phyloP scores from a whole-genome alignment of 768 basidiomycete species.

The Roridomyces roridus region DNA sequence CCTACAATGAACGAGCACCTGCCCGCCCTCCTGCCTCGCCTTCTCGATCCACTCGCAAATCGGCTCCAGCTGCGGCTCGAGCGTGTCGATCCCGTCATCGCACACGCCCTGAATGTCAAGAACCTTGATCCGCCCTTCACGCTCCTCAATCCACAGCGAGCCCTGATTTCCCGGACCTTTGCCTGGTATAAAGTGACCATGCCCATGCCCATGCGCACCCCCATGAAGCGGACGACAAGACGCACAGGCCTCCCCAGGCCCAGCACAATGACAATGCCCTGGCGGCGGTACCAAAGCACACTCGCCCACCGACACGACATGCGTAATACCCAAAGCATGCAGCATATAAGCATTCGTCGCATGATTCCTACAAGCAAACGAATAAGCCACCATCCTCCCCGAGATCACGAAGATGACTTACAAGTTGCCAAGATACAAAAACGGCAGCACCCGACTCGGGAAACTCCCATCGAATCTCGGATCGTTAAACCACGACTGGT shows the following conservation, averaged over 20 bases:
- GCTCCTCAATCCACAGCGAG: slow-evolving; percentile 87
- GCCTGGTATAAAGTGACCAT: slow-evolving; percentile 45
- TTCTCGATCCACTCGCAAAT: slow-evolving; percentile 95
- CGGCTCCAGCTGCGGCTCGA: slow-evolving; percentile 86
- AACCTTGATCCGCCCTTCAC: slow-evolving; percentile 88
- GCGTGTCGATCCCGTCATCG: slow-evolving; percentile 95
- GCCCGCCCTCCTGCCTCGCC: slow-evolving; percentile 82
- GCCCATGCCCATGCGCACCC: too few species aligned
- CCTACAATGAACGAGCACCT: slow-evolving; percentile 95
- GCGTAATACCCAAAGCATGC: slow-evolving; percentile 93
- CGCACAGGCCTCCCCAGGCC: slow-evolving; percentile 21
- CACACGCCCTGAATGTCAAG: slow-evolving; percentile 91
- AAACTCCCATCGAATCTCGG: slow-evolving; percentile 94
- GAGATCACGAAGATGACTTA: slow-evolving; percentile 50
- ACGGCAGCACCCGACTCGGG: slow-evolving; percentile 90
- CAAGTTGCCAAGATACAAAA: slow-evolving; percentile 95
- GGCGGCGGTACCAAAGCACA: slow-evolving; percentile 87
- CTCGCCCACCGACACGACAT: slow-evolving; percentile 97
- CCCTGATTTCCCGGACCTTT: slow-evolving; percentile 63
- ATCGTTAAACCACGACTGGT: slow-evolving; percentile 95
- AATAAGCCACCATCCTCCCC: neutral
- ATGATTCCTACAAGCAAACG: slow-evolving; percentile 68
- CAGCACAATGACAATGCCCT: slow-evolving; percentile 45
- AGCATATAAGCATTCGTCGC: slow-evolving; percentile 96
- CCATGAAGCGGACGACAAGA: slow-evolving; percentile 35